Base-by-base conservation (phyloP, 2,329 filamentous ascomycete genomes). In the Alternaria brassicicola region DNA sequence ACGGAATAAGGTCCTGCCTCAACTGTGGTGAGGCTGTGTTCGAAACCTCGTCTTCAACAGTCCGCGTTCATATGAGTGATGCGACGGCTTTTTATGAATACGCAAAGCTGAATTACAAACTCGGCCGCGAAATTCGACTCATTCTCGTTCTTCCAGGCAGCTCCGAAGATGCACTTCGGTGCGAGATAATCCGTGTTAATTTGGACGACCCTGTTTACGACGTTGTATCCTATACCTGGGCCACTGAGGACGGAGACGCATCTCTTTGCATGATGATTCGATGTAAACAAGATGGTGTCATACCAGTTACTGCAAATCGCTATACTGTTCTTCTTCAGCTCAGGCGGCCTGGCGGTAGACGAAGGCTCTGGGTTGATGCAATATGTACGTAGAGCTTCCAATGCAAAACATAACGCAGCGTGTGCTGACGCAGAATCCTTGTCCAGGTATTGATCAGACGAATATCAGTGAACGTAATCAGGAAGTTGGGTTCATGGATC, bases 301-400 rank as follows among this genome's bases (percentile, higher is more conserved):
- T 67, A 1, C 30, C 38, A 3, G 39, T 67, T 3, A 67, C 63
- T 13, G 30, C 19, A 8, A 66, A 61, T 28, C 66, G 63, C 31
- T 55, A 66, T 17, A 47, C 51, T 3, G 55, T 50, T 8, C 57
- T 63, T 12, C 55, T 52, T 3, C 54, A 55, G 3, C 48, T 61
- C 7, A 57, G 57, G 28, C 25, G 54, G 1, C 42, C 10, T n/a
- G 48, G 49, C 15, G 48, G 51, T 10, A 56, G 10, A 19, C 52
- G 61, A 23, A 30, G 17, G 2, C 23, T 68, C 13, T 70, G 65
- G 66, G 31, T 69, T 7, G 66, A 70, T 45, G 52, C 62, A 3
- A 52, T 69, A 12, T 69, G 63, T 42, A 69, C 2, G 21, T 51
- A 8, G 3, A 19, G 25, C 7, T 4, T 33, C 31, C 4, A 7